Base-by-base conservation (phyloP, 192 early-diverging fungal species). In the Chytriomyces hyalinus region DNA sequence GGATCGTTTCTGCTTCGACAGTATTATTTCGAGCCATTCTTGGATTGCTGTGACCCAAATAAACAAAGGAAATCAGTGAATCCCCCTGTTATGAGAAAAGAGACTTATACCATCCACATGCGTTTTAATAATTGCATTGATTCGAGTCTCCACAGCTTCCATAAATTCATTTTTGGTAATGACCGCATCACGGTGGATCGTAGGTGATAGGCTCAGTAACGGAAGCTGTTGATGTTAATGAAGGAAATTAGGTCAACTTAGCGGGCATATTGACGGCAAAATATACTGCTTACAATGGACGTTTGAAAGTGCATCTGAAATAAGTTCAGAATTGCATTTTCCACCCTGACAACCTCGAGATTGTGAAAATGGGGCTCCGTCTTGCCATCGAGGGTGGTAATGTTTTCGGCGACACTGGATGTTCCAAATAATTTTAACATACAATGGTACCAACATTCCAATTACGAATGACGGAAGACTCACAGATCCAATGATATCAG, bases 131-230 rank as follows among this genome's bases (percentile, higher is more conserved):
- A 96, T 85, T 3, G 84, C 77, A 79, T 98, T 98, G 10, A 95
- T 85, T 76, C 91, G 92, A 47, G 83, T 76, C 81, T 99, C 97
- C 2, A 97, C 80, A 3, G 84, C 85, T 60, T 90, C 84, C 89
- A 97, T 94, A 70, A 96, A 90, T 67, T 89, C 91, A 83, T 98
- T 99, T 81, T 98, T 98, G 26, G 88, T 85, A 7, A 89, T 83
- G 6, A 97, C 93, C 22, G 92, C 90, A 47, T 98, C 95, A 44
- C 96, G 90, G 77, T 98, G 95, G 0, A 92, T 84, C 7, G 91
- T 88, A 4, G 93, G 93, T 4, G 93, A 91, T 13, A 85, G 69
- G 17, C 84, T 81, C 5, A 94, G 82, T 44, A 94, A 66, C 4
- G 91, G 91, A 9, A 92, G 67, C 92, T 94, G 61, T n/a, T 20